phyloP scores from a whole-genome alignment of 768 basidiomycete genomes.

The Multifurca ochricompacta region DNA sequence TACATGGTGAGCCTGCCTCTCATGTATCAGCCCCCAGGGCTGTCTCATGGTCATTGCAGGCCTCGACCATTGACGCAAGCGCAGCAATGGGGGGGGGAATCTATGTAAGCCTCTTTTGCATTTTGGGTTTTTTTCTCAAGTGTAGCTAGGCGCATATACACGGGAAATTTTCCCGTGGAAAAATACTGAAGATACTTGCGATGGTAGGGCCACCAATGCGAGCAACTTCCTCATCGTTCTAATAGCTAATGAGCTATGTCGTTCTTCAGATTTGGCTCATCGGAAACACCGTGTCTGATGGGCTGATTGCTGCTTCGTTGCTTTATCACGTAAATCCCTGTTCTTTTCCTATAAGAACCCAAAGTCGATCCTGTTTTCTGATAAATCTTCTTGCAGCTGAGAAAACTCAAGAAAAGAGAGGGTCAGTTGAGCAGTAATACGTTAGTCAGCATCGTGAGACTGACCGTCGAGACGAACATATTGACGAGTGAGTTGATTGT shows the following conservation, averaged over 20 bases:
- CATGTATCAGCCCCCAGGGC: neutral
- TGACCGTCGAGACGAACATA: slow-evolving; percentile 25
- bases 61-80: neutral
- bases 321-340: neutral
- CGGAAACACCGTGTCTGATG: slow-evolving; percentile 3
- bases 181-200: neutral
- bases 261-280: slow-evolving; percentile 6
- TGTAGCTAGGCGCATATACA: neutral
- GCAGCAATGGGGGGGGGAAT: neutral
- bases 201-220: neutral
- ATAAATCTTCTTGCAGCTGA: neutral
- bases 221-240: no score
- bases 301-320: slow-evolving; percentile 7
- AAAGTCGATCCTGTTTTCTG: neutral
- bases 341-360: neutral
- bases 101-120: neutral
- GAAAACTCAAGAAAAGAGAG: neutral
- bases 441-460: slow-evolving; percentile 19
- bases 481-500: slow-evolving; percentile 14
- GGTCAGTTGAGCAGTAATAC: neutral
- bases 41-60: neutral
- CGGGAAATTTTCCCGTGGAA: neutral
- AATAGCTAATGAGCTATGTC: neutral
- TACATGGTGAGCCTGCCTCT: neutral
- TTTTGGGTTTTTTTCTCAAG: neutral